phyloP scores from a whole-genome alignment of 257 asterid genomes.

The Echites panduratus region DNA sequence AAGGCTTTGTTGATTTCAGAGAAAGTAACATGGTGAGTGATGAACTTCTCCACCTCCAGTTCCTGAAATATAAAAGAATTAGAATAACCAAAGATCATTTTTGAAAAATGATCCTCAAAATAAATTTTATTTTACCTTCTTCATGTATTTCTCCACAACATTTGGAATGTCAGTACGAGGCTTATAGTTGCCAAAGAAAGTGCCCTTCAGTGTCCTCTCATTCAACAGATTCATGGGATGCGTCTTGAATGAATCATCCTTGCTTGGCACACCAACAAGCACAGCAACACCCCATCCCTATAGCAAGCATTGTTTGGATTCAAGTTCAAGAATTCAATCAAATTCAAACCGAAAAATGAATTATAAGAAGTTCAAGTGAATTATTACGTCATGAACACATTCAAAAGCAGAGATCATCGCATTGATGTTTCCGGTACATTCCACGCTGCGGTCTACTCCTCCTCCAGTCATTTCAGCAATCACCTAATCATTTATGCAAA shows the following conservation, averaged over 20 bases:
- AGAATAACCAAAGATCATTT: not conserved
- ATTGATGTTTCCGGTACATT: slow-evolving; percentile 69
- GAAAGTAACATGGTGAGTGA: slow-evolving; percentile 33
- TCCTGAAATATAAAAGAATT: slow-evolving; percentile 17
- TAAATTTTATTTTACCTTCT: too few species aligned
- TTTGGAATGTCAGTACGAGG: slow-evolving; percentile 66
- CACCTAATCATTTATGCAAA: slow-evolving; percentile 32
- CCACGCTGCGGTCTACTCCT: slow-evolving; percentile 81
- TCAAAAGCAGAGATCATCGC: slow-evolving; percentile 94
- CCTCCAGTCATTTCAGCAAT: slow-evolving; percentile 74
- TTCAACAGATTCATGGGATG: slow-evolving; percentile 59
- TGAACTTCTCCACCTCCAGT: slow-evolving; percentile 38
- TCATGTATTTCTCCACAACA: slow-evolving; percentile 71
- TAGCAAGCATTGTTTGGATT: not conserved
- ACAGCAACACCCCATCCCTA: slow-evolving; percentile 98
- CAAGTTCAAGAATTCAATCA: not conserved
- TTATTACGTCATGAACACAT: slow-evolving; percentile 91
- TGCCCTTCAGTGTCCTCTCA: slow-evolving; percentile 84
- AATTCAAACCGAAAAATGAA: not conserved
- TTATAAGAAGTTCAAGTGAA: not conserved
- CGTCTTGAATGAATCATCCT: slow-evolving; percentile 65
- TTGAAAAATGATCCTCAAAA: not conserved
- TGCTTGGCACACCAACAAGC: slow-evolving; percentile 83
- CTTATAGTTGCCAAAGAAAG: slow-evolving; percentile 83
- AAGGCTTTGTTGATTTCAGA: slow-evolving; percentile 40